These are phyloP conservation scores for Fraxinus sp. DNA, from an alignment of 305 asterid genomes.

Conservation along the genomic window DNA sequence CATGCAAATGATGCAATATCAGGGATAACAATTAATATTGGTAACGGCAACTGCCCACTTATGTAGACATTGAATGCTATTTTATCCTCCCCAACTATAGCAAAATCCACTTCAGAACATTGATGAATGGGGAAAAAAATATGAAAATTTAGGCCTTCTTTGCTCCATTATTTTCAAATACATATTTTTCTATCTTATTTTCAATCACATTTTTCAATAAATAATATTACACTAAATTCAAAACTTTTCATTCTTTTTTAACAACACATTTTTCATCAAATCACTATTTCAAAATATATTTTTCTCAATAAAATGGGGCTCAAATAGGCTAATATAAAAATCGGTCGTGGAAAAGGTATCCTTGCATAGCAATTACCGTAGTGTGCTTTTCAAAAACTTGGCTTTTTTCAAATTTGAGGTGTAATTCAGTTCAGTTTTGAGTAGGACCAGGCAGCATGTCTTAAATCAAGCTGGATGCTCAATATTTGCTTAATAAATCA, in stretches of 20 bases:
- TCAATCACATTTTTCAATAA: too few relatives aligned
- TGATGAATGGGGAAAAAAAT: background rate
- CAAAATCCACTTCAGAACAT: background rate
- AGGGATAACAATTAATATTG: background rate
- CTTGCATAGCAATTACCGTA: background rate
- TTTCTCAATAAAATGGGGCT: background rate
- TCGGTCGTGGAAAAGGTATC: background rate
- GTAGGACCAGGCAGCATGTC: background rate
- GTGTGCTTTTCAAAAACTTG: background rate
- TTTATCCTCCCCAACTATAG: constrained; percentile 1
- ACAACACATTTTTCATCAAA: background rate
- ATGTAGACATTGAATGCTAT: constrained; percentile 23
- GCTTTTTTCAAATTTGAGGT: background rate
- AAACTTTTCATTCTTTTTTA: too few relatives aligned
- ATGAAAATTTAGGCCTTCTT: background rate
- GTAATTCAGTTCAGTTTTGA: background rate
- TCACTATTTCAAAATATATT: background rate
- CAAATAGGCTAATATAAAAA: background rate
- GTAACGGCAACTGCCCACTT: constrained; percentile 34
- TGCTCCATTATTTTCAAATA: too few relatives aligned
- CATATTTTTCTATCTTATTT: background rate
- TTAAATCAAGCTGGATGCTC: background rate
- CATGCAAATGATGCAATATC: background rate
- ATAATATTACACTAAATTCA: background rate
- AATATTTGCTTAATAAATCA: background rate